Conservation (phyloP, 2,329 filamentous ascomycete genomes). For the Cryphonectria radicalis region DNA sequence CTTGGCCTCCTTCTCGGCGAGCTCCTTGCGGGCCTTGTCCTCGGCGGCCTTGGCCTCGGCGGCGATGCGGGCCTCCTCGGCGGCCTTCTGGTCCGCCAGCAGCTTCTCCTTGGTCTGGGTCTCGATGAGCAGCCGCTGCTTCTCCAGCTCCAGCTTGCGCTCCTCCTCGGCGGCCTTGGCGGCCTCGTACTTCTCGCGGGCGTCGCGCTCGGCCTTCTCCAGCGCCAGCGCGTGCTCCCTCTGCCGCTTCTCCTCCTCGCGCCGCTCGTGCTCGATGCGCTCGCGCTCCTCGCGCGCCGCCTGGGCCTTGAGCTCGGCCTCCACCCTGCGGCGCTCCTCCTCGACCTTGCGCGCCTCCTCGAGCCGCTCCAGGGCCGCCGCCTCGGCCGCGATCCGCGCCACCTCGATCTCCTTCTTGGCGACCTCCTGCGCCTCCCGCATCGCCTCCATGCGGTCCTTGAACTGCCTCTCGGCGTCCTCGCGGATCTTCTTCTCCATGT, state of each 20-base stretch:
- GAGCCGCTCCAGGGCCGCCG: slow-evolving; percentile 45
- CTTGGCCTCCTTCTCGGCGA: slow-evolving; percentile 44
- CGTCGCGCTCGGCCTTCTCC: slow-evolving; percentile 49
- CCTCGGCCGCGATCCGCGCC: slow-evolving; percentile 51
- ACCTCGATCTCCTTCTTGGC: slow-evolving; percentile 52
- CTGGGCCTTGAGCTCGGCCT: slow-evolving; percentile 41
- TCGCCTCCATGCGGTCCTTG: slow-evolving; percentile 40
- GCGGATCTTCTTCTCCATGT: slow-evolving; percentile 50
- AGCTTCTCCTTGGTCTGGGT: slow-evolving; percentile 50
- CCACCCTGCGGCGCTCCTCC: slow-evolving; percentile 39
- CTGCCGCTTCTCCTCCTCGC: slow-evolving; percentile 47
- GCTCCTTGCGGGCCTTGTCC: slow-evolving; percentile 50
- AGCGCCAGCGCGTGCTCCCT: slow-evolving; percentile 51
- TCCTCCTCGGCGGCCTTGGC: slow-evolving; percentile 42
- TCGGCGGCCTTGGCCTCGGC: slow-evolving; percentile 42
- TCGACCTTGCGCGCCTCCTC: slow-evolving; percentile 45
- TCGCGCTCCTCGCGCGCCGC: slow-evolving; percentile 42
- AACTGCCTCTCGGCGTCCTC: slow-evolving; percentile 52
- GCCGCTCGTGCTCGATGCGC: slow-evolving; percentile 40
- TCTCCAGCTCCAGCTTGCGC: slow-evolving; percentile 43
- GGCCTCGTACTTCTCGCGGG: slow-evolving; percentile 45
- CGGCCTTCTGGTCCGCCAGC: slow-evolving; percentile 52
- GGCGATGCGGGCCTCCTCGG: slow-evolving; percentile 47
- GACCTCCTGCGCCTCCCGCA: slow-evolving; percentile 48
- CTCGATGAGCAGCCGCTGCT: slow-evolving; percentile 51